phyloP scores from a whole-genome alignment of 2,329 filamentous ascomycete genomes.

The Alternaria longipes region DNA sequence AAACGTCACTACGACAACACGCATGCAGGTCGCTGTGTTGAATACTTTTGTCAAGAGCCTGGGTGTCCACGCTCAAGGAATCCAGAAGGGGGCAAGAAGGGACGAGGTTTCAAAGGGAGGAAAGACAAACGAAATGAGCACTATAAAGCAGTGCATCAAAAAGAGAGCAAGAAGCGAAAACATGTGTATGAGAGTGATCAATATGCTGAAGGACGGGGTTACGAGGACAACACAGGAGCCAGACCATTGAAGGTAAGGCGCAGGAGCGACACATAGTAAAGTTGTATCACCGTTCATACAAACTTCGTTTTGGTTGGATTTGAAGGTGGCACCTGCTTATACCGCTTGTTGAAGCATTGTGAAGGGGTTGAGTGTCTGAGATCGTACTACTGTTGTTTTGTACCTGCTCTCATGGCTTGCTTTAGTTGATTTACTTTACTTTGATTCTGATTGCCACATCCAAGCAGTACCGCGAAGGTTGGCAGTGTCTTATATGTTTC shows the following conservation, averaged over 20 bases:
- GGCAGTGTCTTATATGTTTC: not conserved
- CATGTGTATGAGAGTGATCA: not conserved
- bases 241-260: not conserved
- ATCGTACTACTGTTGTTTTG: too few species aligned
- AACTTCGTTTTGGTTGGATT: too few species aligned
- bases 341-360: too few species aligned
- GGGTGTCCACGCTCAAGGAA: conserved; percentile 33
- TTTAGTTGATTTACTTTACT: not conserved
- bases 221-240: not conserved
- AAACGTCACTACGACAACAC: conserved; percentile 37
- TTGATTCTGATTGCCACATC: not conserved
- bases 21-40: conserved; percentile 22
- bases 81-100: conserved; percentile 26
- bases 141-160: conserved; percentile 34
- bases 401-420: not conserved
- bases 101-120: conserved; percentile 38
- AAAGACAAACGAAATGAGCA: conserved; percentile 47
- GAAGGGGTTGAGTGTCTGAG: too few species aligned
- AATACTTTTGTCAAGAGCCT: conserved; percentile 35
- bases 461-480: not conserved
- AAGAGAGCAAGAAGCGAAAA: conserved; percentile 17
- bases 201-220: not conserved
- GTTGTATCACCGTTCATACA: not conserved
- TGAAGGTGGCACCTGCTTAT: too few species aligned
- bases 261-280: not conserved